phyloP scores from a whole-genome alignment of 805 yeast species.

The Kluyveromyces dobzhanskii region DNA sequence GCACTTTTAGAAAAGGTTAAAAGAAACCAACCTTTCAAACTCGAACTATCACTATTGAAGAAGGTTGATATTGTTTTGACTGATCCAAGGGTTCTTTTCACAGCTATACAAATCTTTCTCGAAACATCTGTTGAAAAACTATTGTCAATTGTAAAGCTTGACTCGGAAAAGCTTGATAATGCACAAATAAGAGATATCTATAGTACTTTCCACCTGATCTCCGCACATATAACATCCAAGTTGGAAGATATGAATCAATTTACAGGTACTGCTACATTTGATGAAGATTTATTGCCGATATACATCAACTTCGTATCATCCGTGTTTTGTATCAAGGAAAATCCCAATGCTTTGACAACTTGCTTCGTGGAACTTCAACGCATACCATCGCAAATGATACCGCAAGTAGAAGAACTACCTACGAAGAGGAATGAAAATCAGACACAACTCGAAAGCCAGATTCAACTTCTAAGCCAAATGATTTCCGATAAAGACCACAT shows the following conservation, averaged over 20 bases:
- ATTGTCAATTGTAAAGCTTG: neutral
- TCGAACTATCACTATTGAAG: neutral
- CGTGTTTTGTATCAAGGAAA: neutral
- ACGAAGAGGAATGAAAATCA: neutral
- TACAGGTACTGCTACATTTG: neutral
- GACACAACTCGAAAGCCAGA: neutral
- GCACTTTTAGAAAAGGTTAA: neutral
- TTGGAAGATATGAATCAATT: neutral
- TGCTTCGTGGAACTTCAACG: neutral
- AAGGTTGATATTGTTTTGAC: neutral
- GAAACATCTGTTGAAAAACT: neutral
- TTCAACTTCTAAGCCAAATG: slow-evolving; percentile 1
- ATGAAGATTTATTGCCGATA: neutral
- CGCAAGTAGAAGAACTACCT: too few relatives aligned
- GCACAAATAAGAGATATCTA: neutral
- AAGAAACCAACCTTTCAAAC: neutral
- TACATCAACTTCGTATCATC: neutral
- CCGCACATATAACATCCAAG: neutral
- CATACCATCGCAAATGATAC: neutral
- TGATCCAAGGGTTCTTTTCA: neutral
- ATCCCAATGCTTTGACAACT: too few relatives aligned
- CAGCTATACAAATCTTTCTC: neutral
- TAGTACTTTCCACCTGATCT: neutral
- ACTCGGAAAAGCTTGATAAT: neutral
- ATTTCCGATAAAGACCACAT: slow-evolving; percentile 9